Percentiles rank a stretch among this genome's conserved stretches.
Evolutionary conservation across 805 yeast species (phyloP).

Genomic region (Isabelozyma pseudorhagii): DNA sequence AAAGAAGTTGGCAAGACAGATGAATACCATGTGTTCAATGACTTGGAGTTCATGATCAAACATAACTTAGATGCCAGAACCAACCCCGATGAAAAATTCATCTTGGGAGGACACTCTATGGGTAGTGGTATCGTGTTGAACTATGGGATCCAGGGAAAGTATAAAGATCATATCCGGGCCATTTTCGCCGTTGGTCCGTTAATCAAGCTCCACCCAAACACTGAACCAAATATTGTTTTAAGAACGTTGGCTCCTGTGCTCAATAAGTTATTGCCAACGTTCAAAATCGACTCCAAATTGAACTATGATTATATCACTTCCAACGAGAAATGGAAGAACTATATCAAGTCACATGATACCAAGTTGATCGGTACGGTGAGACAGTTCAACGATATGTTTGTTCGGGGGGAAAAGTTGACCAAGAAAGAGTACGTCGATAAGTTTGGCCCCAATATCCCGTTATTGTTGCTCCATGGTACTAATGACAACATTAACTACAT

Average conservation of each 20-base stretch:
- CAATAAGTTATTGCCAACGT: conserved; percentile 41
- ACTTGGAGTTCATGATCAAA: conserved; percentile 56
- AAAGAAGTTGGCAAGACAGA: conserved; percentile 52
- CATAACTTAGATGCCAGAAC: conserved; percentile 33
- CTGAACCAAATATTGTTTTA: conserved; percentile 50
- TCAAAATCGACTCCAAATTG: conserved; percentile 53
- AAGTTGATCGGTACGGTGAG: conserved; percentile 53
- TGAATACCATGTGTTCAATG: conserved; percentile 55
- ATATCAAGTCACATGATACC: conserved; percentile 34
- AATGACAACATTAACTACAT: conserved; percentile 60
- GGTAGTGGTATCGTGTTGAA: conserved; percentile 73
- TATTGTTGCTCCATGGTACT: conserved; percentile 60
- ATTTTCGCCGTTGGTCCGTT: conserved; percentile 59
- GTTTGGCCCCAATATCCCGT: conserved; percentile 39
- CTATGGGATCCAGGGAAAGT: conserved; percentile 56
- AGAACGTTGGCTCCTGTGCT: conserved; percentile 40
- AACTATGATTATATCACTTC: conserved; percentile 53
- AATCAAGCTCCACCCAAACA: conserved; percentile 52
- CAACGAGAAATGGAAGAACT: conserved; percentile 45
- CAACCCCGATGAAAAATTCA: conserved; percentile 36
- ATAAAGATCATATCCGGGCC: conserved; percentile 43
- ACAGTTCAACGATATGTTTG: conserved; percentile 58
- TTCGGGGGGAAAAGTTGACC: conserved; percentile 55
- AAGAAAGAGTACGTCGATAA: conserved; percentile 32
- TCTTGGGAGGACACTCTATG: conserved; percentile 72